phyloP scores from a whole-genome alignment of 305 asterid species.

The Striga hermonthica region DNA sequence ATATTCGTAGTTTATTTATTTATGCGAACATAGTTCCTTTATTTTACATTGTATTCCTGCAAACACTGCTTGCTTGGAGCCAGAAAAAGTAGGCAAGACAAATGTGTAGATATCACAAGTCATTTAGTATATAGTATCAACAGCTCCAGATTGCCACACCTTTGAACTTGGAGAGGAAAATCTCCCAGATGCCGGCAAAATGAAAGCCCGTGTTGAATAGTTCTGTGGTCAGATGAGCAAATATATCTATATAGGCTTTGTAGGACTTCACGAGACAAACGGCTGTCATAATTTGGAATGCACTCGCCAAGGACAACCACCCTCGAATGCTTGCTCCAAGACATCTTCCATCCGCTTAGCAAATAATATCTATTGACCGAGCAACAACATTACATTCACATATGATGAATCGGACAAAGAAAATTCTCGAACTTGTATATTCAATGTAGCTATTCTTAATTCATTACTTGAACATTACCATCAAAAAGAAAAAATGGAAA shows the following conservation, averaged over 20 bases:
- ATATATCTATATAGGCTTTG: background rate
- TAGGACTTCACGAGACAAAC: background rate
- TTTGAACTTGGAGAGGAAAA: slow-evolving; percentile 4
- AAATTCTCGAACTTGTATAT: background rate
- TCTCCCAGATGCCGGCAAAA: slow-evolving; percentile 3
- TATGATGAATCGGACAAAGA: background rate
- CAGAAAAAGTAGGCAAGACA: slow-evolving; percentile 9
- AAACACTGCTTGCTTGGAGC: no score
- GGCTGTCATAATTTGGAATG: slow-evolving; percentile 61
- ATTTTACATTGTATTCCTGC: no score
- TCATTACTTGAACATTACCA: background rate
- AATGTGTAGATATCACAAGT: background rate
- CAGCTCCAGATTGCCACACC: slow-evolving; percentile 17
- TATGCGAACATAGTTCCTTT: no score
- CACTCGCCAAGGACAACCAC: slow-evolving; percentile 91
- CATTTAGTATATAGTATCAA: slow-evolving; percentile 1
- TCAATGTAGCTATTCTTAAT: background rate
- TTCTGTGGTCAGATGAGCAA: background rate
- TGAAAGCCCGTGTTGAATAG: slow-evolving; percentile 5
- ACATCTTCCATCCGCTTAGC: slow-evolving; percentile 98
- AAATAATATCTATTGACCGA: slow-evolving; percentile 51
- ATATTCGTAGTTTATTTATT: no score
- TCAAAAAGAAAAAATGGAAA: no score
- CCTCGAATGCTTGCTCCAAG: slow-evolving; percentile 92
- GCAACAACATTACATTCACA: slow-evolving; percentile 13